Percentiles rank a stretch among this genome's conserved stretches.
Conservation (phyloP, 2,329 filamentous ascomycete species). For the Fusarium sp. region DNA sequence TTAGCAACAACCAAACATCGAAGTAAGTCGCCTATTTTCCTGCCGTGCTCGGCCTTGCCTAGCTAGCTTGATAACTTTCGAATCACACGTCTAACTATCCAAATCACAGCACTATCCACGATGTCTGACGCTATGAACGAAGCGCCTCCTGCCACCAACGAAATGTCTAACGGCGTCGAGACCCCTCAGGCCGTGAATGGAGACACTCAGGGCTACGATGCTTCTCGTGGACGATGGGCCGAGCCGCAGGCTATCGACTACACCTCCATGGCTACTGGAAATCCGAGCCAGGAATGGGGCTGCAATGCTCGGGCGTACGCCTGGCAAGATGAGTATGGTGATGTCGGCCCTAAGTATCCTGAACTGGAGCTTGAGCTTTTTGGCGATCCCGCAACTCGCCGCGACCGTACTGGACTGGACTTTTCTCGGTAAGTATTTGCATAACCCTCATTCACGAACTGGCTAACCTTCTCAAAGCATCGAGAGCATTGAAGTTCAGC, state of each 20-base stretch:
- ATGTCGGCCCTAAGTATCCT: constrained; percentile 79
- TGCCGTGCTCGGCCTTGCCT: not conserved
- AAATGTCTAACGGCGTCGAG: not conserved
- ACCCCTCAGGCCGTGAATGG: constrained; percentile 3
- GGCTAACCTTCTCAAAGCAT: constrained; percentile 61
- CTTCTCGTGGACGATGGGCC: constrained; percentile 61
- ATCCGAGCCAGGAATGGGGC: constrained; percentile 57
- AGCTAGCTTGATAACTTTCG: too few relatives aligned
- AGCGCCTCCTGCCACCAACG: constrained; percentile 10
- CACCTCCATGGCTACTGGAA: constrained; percentile 43
- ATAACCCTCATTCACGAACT: constrained; percentile 30
- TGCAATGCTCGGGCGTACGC: constrained; percentile 78
- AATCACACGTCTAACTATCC: constrained; percentile 1
- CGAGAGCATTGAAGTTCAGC: constrained; percentile 65
- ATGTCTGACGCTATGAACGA: constrained; percentile 23
- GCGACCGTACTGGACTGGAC: constrained; percentile 67
- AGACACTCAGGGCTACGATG: constrained; percentile 51
- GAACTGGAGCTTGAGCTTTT: constrained; percentile 85
- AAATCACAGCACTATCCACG: not conserved
- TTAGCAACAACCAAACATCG: not conserved
- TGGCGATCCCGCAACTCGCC: constrained; percentile 65
- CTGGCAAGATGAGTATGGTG: constrained; percentile 88
- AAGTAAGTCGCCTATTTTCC: not conserved
- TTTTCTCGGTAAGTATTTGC: constrained; percentile 68
- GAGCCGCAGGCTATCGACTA: constrained; percentile 64